Base-by-base conservation (phyloP, 2,329 filamentous ascomycete species). In the Pestalotiopsis sp. region DNA sequence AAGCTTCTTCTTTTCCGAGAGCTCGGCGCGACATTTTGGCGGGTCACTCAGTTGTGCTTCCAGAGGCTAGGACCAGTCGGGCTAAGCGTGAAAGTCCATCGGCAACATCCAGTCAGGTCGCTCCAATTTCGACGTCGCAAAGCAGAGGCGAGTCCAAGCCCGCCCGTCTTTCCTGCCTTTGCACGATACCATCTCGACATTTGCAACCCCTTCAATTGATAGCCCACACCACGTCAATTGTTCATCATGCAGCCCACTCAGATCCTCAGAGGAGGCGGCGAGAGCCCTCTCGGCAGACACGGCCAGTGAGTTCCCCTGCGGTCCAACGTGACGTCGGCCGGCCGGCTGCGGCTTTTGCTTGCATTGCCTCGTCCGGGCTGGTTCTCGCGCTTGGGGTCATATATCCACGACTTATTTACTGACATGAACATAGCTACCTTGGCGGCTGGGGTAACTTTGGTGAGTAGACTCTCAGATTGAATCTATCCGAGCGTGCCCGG, bases 391-490 rank as follows among this genome's bases (percentile, higher is more conserved):
- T 39, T 36, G 17, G 36, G 3, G 14, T 36, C 17, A 7, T 63
- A 3, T 2, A 11, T 14, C n/a, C 4, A 31, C 14, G 38, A 63
- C n/a, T 25, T 31, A 12, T 49, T 36, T 52, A 25, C 64, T 66
- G 27, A 77, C 69, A 6, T 12, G 60, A 31, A 67, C 70, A 73
- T 75, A 95, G 93, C 80, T 94, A 85, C 82, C 83, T 95, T 69
- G 93, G 93, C 75, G 82, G 83, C 81, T 95, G 92, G 92, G 93
- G 93, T 77, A 83, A 85, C 77, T 83, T 95, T 73, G 92, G 92
- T 94, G 88, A 85, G 90, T 89, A 41, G 65, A 66, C 59, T 23
- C n/a, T 23, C 36, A 5, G 3, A 62, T 38, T 39, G 27, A 14
- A 27, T 62, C 5, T 17, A 36, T 39, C 59, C 59, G 59, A 36